Base-by-base conservation (phyloP, 352 stramenopile species). In the Pythium scleroteichum region DNA sequence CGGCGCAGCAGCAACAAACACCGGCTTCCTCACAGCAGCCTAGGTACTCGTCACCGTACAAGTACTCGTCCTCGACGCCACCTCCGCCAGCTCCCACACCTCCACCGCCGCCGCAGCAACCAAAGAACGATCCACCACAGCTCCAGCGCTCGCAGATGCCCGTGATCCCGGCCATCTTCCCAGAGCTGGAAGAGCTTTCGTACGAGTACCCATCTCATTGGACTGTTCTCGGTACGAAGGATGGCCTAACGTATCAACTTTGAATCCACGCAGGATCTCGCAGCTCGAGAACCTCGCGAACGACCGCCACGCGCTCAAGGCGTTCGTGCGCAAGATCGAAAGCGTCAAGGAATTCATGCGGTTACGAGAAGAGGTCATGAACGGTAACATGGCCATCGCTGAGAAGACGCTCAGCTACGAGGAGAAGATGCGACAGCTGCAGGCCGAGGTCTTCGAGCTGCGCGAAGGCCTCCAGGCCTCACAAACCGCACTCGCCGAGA, bases 111-210 rank as follows among this genome's bases (percentile, higher is more conserved):
- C 73, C 82, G 16, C 65, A 72, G 13, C 68, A 68, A 19, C 69
- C 72, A 20, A 72, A 75, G 27, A 60, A 76, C 26, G 60, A 77
- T 10, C 70, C 75, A 52, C 68, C 42, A 29, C 52, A 62, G 29
- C 60, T 90, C 27, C 80, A 87, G 45, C 82, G 78, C 10, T 87
- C 82, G 0, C 82, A 92, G 45, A 84, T 92, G 73, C 85, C 85
- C 0, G 73, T 78, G 23, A 92, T 92, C 46, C 85, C 85, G 33
- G 61, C 83, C 20, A 75, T 85, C 23, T 90, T 92, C 44, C 79
- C 79, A 0, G 82, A 88, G 44, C 75, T 94, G 3, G 82, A 94
- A 57, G 78, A 90, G 48, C 63, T 94, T 2, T 87, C 79, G 85
- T 94, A 79, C 66, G 79, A 75, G 23, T 10, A 10, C 10, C 5